phyloP scores from a whole-genome alignment of 192 early-diverging fungal genomes.

The Cetraspora pellucida region DNA sequence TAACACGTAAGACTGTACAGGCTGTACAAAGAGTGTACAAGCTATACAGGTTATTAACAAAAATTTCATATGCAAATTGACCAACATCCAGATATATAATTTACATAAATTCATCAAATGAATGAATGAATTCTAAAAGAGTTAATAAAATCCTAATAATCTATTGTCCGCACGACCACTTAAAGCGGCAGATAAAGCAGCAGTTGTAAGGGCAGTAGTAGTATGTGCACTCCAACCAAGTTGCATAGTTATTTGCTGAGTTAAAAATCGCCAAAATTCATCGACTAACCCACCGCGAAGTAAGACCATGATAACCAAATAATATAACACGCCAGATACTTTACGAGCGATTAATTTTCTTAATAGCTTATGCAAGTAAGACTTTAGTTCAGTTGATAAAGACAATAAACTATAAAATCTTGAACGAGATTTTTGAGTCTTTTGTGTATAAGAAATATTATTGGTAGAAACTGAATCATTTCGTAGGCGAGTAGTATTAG shows the following conservation, averaged over 20 bases:
- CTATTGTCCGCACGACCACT: conserved; percentile 23
- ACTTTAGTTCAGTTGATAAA: conserved; percentile 2
- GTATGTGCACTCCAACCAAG: conserved; percentile 22
- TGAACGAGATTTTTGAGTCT: neutral
- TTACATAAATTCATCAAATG: too few species aligned
- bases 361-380: neutral
- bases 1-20: too few species aligned
- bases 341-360: conserved; percentile 17
- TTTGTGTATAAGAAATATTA: neutral
- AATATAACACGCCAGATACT: conserved; percentile 18
- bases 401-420: neutral
- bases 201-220: conserved; percentile 21
- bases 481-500: too few species aligned
- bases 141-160: conserved; percentile 4
- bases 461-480: too few species aligned
- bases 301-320: conserved; percentile 12
- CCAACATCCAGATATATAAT: too few species aligned
- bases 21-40: too few species aligned
- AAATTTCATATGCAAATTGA: too few species aligned
- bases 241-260: conserved; percentile 26
- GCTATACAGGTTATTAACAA: too few species aligned
- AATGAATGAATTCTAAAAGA: too few species aligned
- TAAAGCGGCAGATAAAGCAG: conserved; percentile 13
- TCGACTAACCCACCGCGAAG: conserved; percentile 25
- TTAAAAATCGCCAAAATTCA: conserved; percentile 27